phyloP scores from a whole-genome alignment of 2,329 filamentous ascomycete genomes.

The Fusarium agapanthi region DNA sequence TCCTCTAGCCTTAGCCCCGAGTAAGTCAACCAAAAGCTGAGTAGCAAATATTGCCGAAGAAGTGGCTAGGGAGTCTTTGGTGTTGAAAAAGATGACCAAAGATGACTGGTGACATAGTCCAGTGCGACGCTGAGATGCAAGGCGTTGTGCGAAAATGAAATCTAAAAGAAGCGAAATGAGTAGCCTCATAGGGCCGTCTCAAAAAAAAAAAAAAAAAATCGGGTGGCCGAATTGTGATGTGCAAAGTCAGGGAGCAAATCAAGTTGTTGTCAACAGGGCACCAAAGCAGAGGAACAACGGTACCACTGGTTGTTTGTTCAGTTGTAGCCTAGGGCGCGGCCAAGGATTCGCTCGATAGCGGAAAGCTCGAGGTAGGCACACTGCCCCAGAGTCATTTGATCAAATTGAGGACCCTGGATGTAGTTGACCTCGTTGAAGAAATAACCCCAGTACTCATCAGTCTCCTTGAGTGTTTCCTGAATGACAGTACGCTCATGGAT shows the following conservation, averaged over 20 bases:
- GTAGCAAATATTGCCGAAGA: constrained; percentile 1
- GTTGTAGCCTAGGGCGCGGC: constrained; percentile 48
- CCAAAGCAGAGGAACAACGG: neutral
- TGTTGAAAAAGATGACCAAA: constrained; percentile 7
- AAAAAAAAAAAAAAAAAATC: neutral
- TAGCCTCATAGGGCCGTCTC: neutral
- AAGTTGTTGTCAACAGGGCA: neutral
- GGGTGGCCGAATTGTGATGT: neutral
- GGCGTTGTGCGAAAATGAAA: constrained; percentile 5
- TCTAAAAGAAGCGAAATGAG: neutral
- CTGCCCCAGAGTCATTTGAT: constrained; percentile 58
- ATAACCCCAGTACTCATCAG: constrained; percentile 61
- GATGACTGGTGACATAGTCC: neutral
- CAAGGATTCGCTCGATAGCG: constrained; percentile 60
- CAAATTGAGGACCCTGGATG: constrained; percentile 53
- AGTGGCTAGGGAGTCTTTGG: constrained; percentile 4
- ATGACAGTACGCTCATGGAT: constrained; percentile 54
- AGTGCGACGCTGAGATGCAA: neutral
- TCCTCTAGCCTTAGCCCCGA: constrained; percentile 27
- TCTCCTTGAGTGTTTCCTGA: constrained; percentile 44
- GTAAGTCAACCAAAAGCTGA: constrained; percentile 28
- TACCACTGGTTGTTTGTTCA: neutral
- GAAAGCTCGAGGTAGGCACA: constrained; percentile 57
- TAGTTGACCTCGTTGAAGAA: constrained; percentile 60
- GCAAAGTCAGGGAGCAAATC: neutral